These are phyloP conservation scores for Magnusiomyces tetraspermus DNA, from an alignment of 1,139 yeast species.

Conservation along the genomic window DNA sequence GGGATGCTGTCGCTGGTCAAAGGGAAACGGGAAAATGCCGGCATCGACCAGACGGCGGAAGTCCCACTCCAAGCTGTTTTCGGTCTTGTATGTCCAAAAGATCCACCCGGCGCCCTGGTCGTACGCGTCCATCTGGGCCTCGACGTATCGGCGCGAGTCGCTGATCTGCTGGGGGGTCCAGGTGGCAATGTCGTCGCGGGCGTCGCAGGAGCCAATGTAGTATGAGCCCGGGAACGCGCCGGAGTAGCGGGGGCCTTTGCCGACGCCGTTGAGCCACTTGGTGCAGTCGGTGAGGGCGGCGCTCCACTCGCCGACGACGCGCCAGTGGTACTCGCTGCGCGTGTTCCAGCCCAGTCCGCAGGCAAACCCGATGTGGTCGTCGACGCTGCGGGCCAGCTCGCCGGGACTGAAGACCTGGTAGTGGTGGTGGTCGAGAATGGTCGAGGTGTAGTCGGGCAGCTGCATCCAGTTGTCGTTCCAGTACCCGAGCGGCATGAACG, in stretches of 20 bases:
- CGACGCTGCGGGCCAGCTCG: conserved; percentile 48
- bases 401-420: conserved; percentile 74
- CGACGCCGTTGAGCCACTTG: conserved; percentile 85
- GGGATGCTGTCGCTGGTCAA: conserved; percentile 53
- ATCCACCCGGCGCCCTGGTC: conserved; percentile 76
- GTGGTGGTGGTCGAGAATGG: conserved; percentile 80
- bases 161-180: conserved; percentile 55
- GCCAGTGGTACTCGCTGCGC: conserved; percentile 55
- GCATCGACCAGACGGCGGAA: conserved; percentile 45
- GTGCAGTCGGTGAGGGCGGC: conserved; percentile 95
- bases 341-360: conserved; percentile 52
- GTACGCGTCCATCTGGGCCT: conserved; percentile 84
- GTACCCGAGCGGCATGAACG: conserved; percentile 53
- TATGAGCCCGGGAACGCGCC: conserved; percentile 46
- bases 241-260: conserved; percentile 77
- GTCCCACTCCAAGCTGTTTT: conserved; percentile 82
- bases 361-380: conserved; percentile 53
- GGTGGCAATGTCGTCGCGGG: conserved; percentile 42
- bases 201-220: conserved; percentile 56
- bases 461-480: conserved; percentile 48
- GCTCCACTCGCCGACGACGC: conserved; percentile 82
- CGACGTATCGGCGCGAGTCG: conserved; percentile 61
- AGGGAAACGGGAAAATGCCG: conserved; percentile 74
- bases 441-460: conserved; percentile 45
- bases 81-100: conserved; percentile 92